A percentile compares a stretch with the other conserved stretches of the same genome.
phyloP scores from a whole-genome alignment of 257 asterid genomes.

The Solanum habrochaites region DNA sequence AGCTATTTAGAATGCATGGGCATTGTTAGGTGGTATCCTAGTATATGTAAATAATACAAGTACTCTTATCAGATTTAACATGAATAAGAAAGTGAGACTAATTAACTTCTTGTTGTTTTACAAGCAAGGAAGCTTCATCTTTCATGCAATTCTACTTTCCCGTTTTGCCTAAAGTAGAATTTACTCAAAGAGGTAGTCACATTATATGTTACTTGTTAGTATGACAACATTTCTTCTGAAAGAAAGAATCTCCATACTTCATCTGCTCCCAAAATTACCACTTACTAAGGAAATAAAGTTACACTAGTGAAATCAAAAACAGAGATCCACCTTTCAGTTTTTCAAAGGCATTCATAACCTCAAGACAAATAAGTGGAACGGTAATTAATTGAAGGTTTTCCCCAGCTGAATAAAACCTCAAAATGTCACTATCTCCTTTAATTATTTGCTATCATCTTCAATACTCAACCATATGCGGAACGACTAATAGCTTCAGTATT shows the following conservation, averaged over 20 bases:
- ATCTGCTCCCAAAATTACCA: not conserved
- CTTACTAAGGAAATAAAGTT: not conserved
- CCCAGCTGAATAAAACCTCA: not conserved
- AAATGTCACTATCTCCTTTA: not conserved
- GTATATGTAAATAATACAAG: not conserved
- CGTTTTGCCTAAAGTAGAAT: not conserved
- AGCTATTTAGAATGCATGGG: not conserved
- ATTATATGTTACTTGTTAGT: not conserved
- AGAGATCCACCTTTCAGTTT: not conserved
- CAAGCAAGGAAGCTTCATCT: not conserved
- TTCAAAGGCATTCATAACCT: not conserved
- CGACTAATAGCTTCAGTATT: not conserved
- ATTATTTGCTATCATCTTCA: not conserved
- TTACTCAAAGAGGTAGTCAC: not conserved
- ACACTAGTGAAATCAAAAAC: not conserved
- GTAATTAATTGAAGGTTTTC: not conserved
- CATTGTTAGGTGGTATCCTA: not conserved
- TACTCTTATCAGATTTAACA: not conserved
- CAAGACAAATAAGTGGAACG: not conserved
- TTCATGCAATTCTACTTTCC: not conserved
- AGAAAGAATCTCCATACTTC: not conserved
- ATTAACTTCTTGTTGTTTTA: not conserved
- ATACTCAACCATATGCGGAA: not conserved
- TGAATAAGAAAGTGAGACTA: not conserved
- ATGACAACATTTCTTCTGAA: not conserved